Conservation (phyloP, 805 yeast genomes). For the Wickerhamiella sergipiensis region DNA sequence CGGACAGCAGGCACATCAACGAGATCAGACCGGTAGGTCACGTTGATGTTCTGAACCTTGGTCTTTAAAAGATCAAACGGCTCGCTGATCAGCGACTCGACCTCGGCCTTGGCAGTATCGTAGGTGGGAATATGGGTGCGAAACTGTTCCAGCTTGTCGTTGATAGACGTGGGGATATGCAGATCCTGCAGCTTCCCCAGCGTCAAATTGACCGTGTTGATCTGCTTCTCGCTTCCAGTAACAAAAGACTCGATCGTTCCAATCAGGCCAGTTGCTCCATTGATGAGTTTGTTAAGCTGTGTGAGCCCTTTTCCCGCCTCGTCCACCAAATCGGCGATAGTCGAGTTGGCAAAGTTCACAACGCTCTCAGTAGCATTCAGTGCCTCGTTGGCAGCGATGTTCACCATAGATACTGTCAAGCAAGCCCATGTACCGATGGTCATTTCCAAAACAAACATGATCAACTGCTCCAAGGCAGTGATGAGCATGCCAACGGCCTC, state of each 20-base stretch:
- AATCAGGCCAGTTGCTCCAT: slow-evolving; percentile 39
- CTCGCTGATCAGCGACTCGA: slow-evolving; percentile 36
- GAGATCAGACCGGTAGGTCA: not conserved
- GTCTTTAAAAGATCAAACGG: slow-evolving; percentile 45
- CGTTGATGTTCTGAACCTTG: slow-evolving; percentile 22
- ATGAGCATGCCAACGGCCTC: slow-evolving; percentile 34
- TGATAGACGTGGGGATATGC: slow-evolving; percentile 51
- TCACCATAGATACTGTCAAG: slow-evolving; percentile 57
- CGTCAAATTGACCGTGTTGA: slow-evolving; percentile 43
- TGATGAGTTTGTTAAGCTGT: slow-evolving; percentile 44
- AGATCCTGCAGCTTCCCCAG: slow-evolving; percentile 42
- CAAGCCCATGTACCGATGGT: slow-evolving; percentile 82
- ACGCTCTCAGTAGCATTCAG: slow-evolving; percentile 56
- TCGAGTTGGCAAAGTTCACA: slow-evolving; percentile 45
- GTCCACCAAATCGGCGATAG: slow-evolving; percentile 39
- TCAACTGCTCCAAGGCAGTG: slow-evolving; percentile 43
- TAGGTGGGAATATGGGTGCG: slow-evolving; percentile 49
- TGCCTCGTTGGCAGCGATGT: slow-evolving; percentile 60
- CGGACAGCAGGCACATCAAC: not conserved
- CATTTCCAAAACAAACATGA: slow-evolving; percentile 55
- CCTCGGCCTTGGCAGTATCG: slow-evolving; percentile 44
- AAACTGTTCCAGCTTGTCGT: slow-evolving; percentile 40
- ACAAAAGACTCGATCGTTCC: slow-evolving; percentile 44
- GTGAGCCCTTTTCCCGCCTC: slow-evolving; percentile 56
- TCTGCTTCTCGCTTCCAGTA: slow-evolving; percentile 30